Evolutionary conservation across 2,329 filamentous ascomycete genomes (phyloP).

Genomic region (Talaromyces sp.): DNA sequence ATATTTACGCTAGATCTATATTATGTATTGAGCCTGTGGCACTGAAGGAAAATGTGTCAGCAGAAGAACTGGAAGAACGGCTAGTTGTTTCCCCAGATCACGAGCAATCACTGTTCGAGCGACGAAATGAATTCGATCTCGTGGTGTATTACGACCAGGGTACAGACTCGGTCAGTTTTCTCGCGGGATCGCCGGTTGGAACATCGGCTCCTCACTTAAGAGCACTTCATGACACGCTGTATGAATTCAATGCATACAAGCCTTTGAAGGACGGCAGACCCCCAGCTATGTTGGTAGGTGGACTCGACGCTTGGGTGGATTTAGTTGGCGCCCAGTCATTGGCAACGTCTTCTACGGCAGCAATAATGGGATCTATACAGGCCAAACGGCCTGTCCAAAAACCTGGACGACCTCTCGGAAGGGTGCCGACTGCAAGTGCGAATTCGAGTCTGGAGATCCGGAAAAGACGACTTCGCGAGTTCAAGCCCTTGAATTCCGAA

Average conservation of each 20-base stretch:
- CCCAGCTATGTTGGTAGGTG: slow-evolving; percentile 75
- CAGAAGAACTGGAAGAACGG: slow-evolving; percentile 54
- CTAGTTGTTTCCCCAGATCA: slow-evolving; percentile 43
- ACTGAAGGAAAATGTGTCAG: slow-evolving; percentile 62
- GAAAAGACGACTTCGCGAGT: slow-evolving; percentile 53
- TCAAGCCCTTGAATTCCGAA: slow-evolving; percentile 69
- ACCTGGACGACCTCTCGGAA: slow-evolving; percentile 45
- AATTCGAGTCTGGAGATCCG: slow-evolving; percentile 51
- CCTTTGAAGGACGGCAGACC: slow-evolving; percentile 59
- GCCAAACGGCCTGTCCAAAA: slow-evolving; percentile 30
- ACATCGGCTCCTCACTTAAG: slow-evolving; percentile 55
- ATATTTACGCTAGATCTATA: slow-evolving; percentile 76
- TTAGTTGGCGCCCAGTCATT: slow-evolving; percentile 68
- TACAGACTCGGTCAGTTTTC: slow-evolving; percentile 55
- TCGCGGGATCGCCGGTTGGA: slow-evolving; percentile 41
- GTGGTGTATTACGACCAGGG: slow-evolving; percentile 85
- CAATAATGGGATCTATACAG: slow-evolving; percentile 42
- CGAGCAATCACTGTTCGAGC: slow-evolving; percentile 70
- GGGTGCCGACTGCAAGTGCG: slow-evolving; percentile 47
- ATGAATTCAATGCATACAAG: slow-evolving; percentile 76
- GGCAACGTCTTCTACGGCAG: slow-evolving; percentile 51
- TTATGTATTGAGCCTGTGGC: slow-evolving; percentile 88
- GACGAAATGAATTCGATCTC: slow-evolving; percentile 71
- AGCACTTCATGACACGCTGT: slow-evolving; percentile 71
- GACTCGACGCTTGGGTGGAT: slow-evolving; percentile 80